Evolutionary conservation across 495 filamentous ascomycete species (phyloP).

Genomic region (Annulohypoxylon moriforme): DNA sequence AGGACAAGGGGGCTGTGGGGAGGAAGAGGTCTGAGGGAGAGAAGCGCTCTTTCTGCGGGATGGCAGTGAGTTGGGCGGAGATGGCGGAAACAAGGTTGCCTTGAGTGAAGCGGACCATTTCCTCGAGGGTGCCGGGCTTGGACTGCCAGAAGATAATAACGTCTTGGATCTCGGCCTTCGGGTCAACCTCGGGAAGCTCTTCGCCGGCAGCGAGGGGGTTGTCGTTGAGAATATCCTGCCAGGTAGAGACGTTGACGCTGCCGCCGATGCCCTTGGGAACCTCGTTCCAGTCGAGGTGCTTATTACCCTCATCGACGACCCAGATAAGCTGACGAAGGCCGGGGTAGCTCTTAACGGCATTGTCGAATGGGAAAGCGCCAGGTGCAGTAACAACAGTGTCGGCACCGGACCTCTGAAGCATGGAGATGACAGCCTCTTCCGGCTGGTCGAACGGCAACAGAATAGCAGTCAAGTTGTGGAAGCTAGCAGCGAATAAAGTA

Average conservation of each 20-base stretch:
- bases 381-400: slow-evolving; percentile 87
- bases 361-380: slow-evolving; percentile 85
- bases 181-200: slow-evolving; percentile 57
- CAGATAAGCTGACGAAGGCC: slow-evolving; percentile 84
- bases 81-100: slow-evolving; percentile 84
- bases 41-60: slow-evolving; percentile 80
- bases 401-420: slow-evolving; percentile 75
- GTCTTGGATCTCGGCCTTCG: slow-evolving; percentile 63
- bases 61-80: slow-evolving; percentile 75
- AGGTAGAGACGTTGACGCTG: slow-evolving; percentile 80
- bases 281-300: slow-evolving; percentile 90
- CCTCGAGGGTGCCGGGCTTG: slow-evolving; percentile 61
- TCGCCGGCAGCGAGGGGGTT: slow-evolving; percentile 58
- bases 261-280: slow-evolving; percentile 78
- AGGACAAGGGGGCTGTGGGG: slow-evolving; percentile 83
- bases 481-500: slow-evolving; percentile 73
- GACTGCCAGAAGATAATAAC: slow-evolving; percentile 71
- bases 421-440: slow-evolving; percentile 70
- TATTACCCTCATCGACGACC: slow-evolving; percentile 91
- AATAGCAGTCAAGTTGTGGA: slow-evolving; percentile 82
- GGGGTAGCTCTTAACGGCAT: slow-evolving; percentile 72
- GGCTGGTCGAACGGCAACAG: slow-evolving; percentile 85
- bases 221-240: slow-evolving; percentile 85
- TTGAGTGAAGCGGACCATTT: slow-evolving; percentile 81
- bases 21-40: slow-evolving; percentile 82